Base-by-base conservation (phyloP, 2,329 filamentous ascomycete species). In the Colletotrichum kahawae region DNA sequence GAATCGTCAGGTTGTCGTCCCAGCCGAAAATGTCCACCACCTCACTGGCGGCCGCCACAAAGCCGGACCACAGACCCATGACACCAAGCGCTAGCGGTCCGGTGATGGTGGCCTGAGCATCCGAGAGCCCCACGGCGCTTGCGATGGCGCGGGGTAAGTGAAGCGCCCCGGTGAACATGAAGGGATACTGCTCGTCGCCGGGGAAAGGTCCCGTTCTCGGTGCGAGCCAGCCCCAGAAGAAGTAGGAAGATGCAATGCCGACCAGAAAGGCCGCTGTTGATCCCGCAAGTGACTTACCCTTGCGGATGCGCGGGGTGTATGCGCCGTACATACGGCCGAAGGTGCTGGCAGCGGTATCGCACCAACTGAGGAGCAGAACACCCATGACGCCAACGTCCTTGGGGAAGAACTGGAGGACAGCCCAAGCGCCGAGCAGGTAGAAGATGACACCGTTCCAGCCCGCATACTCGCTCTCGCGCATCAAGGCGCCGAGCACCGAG, bases 1-100 rank as follows among this genome's bases (percentile, higher is more conserved):
- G 97, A 83, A 99, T 99, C 65, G 96, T 98, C 79, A 99, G 88
- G 84, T 99, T 99, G 85, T 99, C 97, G 81, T 99, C 97, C 94
- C 95, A 96, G 63, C 95, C 95, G 82, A 95, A 98, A 1, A 98
- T 81, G 85, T 99, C 95, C 60, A 98, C 89, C 18, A 96, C 94
- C 85, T 99, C 97, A 81, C 95, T 98, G 59, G 93, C 92, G 71
- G 95, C 95, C 56, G 95, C 97, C 68, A 96, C 92, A 57, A 98
- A 85, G n/a, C 97, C 97, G 8, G 96, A 96, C 86, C 94, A 95
- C 51, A 98, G 78, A 81, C 95, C 95, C 91, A 98, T 92, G 74
- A 95, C 87, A 5, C 92, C 93, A 43, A 98, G 88, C 2, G 97
- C 97, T 76, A 93, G 79, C 2, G 90, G 87, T 2, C 97, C 96